A percentile compares a stretch with the other conserved stretches of the same genome.
Evolutionary conservation across 2,329 filamentous ascomycete genomes (phyloP).

Genomic region (Cadophora malorum): DNA sequence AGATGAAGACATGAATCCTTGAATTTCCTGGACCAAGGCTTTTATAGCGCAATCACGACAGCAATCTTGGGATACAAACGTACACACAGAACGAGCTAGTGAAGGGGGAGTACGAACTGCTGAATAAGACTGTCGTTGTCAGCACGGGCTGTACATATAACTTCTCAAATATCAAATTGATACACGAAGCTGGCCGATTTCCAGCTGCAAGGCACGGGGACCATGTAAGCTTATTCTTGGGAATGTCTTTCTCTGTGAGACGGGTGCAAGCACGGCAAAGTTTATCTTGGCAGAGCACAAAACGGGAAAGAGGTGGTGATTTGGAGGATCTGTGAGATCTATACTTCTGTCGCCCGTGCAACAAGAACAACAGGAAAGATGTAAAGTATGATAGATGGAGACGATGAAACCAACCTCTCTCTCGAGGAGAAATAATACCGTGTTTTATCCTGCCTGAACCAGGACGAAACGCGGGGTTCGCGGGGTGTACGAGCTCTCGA

Average conservation of each 20-base stretch:
- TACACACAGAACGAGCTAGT: neutral
- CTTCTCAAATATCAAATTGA: neutral
- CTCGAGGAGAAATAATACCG: neutral
- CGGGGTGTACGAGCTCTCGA: constrained; percentile 6
- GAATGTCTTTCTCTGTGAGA: neutral
- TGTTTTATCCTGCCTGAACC: neutral
- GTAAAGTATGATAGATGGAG: neutral
- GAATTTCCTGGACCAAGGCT: too few species aligned
- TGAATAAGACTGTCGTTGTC: constrained; percentile 12
- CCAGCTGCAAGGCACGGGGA: neutral
- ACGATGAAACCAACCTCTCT: neutral
- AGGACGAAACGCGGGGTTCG: constrained; percentile 10
- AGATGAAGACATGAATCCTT: too few species aligned
- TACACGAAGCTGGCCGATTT: neutral
- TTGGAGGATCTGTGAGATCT: neutral
- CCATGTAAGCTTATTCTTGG: neutral
- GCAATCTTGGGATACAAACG: neutral
- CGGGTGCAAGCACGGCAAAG: neutral
- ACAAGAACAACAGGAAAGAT: neutral
- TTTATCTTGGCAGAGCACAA: neutral
- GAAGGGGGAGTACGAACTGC: neutral
- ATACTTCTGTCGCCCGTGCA: neutral
- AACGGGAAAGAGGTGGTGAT: constrained; percentile 1
- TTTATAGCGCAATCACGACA: neutral
- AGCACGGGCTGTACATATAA: neutral